phyloP scores from a whole-genome alignment of 2,329 filamentous ascomycete genomes.

The Ampelomyces quisqualis region DNA sequence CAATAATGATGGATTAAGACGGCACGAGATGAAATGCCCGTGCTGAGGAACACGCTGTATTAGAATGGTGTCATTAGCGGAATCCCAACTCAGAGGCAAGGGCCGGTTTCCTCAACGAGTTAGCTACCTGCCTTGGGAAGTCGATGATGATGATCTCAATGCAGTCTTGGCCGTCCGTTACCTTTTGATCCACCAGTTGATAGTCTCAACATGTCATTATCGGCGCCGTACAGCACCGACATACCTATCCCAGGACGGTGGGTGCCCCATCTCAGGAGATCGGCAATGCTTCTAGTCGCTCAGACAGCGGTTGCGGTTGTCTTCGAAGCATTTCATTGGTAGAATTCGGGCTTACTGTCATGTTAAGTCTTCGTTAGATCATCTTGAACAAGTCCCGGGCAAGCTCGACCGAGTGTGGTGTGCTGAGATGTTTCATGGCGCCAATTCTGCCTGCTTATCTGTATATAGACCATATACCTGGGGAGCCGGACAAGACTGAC shows the following conservation, averaged over 20 bases:
- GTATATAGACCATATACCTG: slow-evolving; percentile 14
- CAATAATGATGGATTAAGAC: not conserved
- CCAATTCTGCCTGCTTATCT: slow-evolving; percentile 7
- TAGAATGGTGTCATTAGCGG: slow-evolving; percentile 4
- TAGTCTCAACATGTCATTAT: slow-evolving; percentile 21
- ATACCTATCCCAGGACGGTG: slow-evolving; percentile 10
- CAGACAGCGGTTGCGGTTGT: not conserved
- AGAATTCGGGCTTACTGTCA: slow-evolving; percentile 2
- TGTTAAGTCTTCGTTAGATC: slow-evolving; percentile 3
- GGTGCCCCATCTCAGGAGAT: slow-evolving; percentile 10
- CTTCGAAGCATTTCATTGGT: slow-evolving; percentile 7
- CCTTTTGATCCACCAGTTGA: slow-evolving; percentile 12
- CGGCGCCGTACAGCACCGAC: slow-evolving; percentile 21
- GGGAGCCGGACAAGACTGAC: slow-evolving; percentile 24
- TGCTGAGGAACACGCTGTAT: too few relatives aligned
- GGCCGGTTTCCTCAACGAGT: not conserved
- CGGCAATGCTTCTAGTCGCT: slow-evolving; percentile 6
- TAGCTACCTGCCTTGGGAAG: slow-evolving; percentile 4
- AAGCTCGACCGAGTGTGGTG: slow-evolving; percentile 7
- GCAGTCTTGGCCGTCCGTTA: slow-evolving; percentile 10
- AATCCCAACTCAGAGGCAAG: slow-evolving; percentile 2
- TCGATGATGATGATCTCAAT: slow-evolving; percentile 18
- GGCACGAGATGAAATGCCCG: not conserved
- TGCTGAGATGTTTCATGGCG: slow-evolving; percentile 7
- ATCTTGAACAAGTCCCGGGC: slow-evolving; percentile 3